Base-by-base conservation (phyloP, 106 monocot species). In the Vanilla planifolia region DNA sequence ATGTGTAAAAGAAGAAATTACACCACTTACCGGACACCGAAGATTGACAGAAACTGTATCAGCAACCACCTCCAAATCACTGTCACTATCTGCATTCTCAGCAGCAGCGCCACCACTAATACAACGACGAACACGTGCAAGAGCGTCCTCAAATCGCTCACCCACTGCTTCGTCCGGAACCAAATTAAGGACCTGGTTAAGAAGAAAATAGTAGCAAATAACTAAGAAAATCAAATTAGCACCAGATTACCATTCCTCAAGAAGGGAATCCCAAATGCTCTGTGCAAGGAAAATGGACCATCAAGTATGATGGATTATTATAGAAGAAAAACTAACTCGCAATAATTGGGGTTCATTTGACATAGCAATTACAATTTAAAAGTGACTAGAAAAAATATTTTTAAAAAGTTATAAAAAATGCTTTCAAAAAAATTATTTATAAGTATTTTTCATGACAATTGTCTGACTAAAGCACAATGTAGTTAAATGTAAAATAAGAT, bases 161-260 rank as follows among this genome's bases (percentile, higher is more conserved):
- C 95, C 90, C 59, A 77, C 90, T 55, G 56, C 78, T 78, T 90
- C 95, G 66, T 90, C 87, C 23, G 86, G 95, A 20, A 96, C 60
- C 74, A 90, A 63, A 60, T 19, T 71, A 2, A 96, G 74, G 55
- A 96, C 86, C 95, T 96, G 62, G 2, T 40, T 47, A 20, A 67
- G 60, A 48, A 21, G 34, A 36, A 47, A 37, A 7, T n/a, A 43
- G 21, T 14, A n/a, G 16, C 24, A 55, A 55, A 58, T 25, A 45
- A 23, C 5, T 22, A 68, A 48, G 21, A 10, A 46, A 4, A 3
- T 29, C 16, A 8, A 33, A 36, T 26, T 1, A 25, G 17, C 28
- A 45, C 1, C 10, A 47, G 56, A 55, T 26, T 27, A 32, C 9
- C 22, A n/a, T n/a, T n/a, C n/a, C n/a, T 41, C 40, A 6, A 41